Conservation (phyloP, 352 stramenopile genomes). For the Pythium diclinum region DNA sequence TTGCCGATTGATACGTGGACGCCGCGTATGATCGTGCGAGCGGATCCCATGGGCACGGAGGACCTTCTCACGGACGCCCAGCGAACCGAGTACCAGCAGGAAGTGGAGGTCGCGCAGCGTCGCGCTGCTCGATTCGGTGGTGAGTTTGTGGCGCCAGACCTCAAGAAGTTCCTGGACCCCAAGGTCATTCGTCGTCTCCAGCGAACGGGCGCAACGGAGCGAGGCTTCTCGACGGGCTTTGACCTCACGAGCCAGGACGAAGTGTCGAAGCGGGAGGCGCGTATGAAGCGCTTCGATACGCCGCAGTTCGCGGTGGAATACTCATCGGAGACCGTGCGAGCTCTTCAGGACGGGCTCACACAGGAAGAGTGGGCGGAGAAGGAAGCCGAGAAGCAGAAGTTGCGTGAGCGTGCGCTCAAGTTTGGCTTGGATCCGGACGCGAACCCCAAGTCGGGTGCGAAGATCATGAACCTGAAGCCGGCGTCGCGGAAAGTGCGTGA, state of each 20-base stretch:
- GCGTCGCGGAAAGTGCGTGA: constrained; percentile 51
- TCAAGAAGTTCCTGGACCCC: constrained; percentile 80
- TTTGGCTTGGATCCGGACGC: constrained; percentile 57
- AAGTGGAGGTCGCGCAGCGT: constrained; percentile 40
- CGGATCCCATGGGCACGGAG: constrained; percentile 47
- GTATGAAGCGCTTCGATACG: constrained; percentile 81
- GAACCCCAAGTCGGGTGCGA: constrained; percentile 28
- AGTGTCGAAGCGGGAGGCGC: constrained; percentile 58
- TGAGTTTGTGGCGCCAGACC: constrained; percentile 48
- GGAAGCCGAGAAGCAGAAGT: constrained; percentile 56
- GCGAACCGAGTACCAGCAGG: constrained; percentile 43
- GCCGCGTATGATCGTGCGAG: constrained; percentile 53
- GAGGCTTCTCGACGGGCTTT: constrained; percentile 68
- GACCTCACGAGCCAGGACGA: constrained; percentile 67
- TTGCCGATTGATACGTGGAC: constrained; percentile 39
- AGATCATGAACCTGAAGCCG: constrained; percentile 30
- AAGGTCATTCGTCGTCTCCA: constrained; percentile 75
- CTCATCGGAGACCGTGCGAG: constrained; percentile 55
- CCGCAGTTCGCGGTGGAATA: constrained; percentile 69
- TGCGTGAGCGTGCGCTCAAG: constrained; percentile 65
- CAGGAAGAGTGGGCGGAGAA: constrained; percentile 69
- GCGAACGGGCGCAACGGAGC: constrained; percentile 55
- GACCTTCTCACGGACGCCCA: constrained; percentile 64
- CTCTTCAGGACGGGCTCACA: constrained; percentile 58
- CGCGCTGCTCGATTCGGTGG: constrained; percentile 68